Percentiles rank a stretch among this genome's conserved stretches.
Conservation (phyloP, 306 rosid species). For the Glycine tomentella region DNA sequence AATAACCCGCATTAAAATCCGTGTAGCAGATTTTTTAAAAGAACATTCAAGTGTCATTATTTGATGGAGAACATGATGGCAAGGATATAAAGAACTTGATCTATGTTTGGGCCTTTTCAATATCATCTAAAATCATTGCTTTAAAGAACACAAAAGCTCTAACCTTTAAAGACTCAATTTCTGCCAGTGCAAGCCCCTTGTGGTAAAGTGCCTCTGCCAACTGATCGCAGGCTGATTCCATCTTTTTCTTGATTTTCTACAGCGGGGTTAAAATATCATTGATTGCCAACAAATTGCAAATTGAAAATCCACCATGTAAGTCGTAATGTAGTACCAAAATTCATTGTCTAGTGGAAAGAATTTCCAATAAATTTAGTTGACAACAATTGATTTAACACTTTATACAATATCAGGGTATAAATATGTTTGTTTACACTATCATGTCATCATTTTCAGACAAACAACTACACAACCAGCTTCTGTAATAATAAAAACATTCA, state of each 20-base stretch:
- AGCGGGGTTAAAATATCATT: conserved; percentile 29
- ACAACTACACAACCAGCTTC: conserved; percentile 17
- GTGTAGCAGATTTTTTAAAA: not conserved
- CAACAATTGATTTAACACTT: conserved; percentile 17
- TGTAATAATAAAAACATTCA: conserved; percentile 22
- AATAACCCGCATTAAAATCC: not conserved
- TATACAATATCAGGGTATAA: not conserved
- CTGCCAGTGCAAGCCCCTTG: conserved; percentile 86
- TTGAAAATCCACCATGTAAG: conserved; percentile 2
- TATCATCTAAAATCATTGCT: not conserved
- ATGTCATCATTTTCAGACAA: conserved; percentile 23
- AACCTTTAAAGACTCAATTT: conserved; percentile 77
- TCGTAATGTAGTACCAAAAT: conserved; percentile 13
- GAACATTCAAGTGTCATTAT: not conserved
- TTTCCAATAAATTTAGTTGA: conserved; percentile 12
- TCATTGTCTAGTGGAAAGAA: not conserved
- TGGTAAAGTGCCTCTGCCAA: conserved; percentile 90
- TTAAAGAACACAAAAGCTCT: conserved; percentile 45
- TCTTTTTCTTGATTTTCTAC: conserved; percentile 84
- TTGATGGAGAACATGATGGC: not conserved
- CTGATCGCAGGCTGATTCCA: conserved; percentile 82
- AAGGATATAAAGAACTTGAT: not conserved
- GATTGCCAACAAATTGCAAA: conserved; percentile 36
- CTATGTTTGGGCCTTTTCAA: not conserved
- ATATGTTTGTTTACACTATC: conserved; percentile 32